Base-by-base conservation (phyloP, 805 yeast genomes). In the Saccharomyces jurei region DNA sequence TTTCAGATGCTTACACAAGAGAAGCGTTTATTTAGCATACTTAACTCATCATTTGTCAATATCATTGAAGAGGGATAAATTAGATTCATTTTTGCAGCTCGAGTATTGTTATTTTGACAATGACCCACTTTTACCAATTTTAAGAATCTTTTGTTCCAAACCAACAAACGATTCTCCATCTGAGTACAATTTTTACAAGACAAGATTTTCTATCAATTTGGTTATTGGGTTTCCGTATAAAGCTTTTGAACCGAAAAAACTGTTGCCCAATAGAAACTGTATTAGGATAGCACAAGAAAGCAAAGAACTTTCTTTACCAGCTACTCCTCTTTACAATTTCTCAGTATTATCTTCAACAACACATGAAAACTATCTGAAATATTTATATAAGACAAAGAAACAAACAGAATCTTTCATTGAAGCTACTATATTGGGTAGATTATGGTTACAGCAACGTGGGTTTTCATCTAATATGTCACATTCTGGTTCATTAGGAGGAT, bases 361-460 rank as follows among this genome's bases (percentile, higher is more conserved):
- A 13, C 81, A 82, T 67, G 85, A 81, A 58, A 80, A 84, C 59
- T 86, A 87, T 65, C 75, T 89, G 64, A 84, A 87, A 67, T 87
- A 80, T 63, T 73, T 94, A 41, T 88, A 89, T 69, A 82, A 87
- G 46, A 77, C 87, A 21, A 84, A 86, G 61, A 87, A 86, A 67
- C 73, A 84, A 4, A 81, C 96, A 2, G 91, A 87, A 52, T 82
- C 89, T 13, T 94, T 89, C 71, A 81, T 81, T 58, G 96, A 91
- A 62, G 97, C 99, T 1, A 83, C 90, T 58, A 80, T 84, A 6
- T 76, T 94, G 52, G 97, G 97, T 3, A 79, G 91, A 58, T 73
- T 94, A 53, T 94, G 99, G 99, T 77, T 94, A 46, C 78, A 81
- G 50, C 98, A 94, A 71, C 79, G 96, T 60, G 96, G 96, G 0